Evolutionary conservation across 2,329 filamentous ascomycete genomes (phyloP).

Genomic region (Sarocladium strictum): DNA sequence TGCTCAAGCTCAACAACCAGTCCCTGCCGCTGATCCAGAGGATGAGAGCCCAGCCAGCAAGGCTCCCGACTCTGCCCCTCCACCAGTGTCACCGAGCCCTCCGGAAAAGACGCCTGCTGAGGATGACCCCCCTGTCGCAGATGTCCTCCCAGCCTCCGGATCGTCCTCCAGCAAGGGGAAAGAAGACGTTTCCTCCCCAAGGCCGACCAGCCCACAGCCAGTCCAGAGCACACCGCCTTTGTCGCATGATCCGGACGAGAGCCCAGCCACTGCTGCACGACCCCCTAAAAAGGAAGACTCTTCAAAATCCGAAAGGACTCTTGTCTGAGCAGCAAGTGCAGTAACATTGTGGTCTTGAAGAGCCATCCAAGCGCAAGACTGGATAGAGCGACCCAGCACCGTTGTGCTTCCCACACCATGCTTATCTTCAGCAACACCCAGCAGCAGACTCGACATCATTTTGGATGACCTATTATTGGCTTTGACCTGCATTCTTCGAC

Average conservation of each 20-base stretch:
- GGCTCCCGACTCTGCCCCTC: constrained; percentile 5
- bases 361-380: too few relatives aligned
- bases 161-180: constrained; percentile 1
- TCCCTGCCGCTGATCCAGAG: too few relatives aligned
- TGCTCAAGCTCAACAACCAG: not conserved
- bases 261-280: constrained; percentile 13
- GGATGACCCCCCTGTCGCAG: not conserved
- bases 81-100: not conserved
- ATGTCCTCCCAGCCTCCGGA: too few relatives aligned
- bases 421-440: too few relatives aligned
- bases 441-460: too few relatives aligned
- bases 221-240: not conserved
- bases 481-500: too few relatives aligned
- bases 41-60: constrained; percentile 13
- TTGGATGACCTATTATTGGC: too few relatives aligned
- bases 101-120: not conserved
- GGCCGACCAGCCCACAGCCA: not conserved
- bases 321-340: too few relatives aligned
- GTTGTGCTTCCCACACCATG: too few relatives aligned
- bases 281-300: constrained; percentile 12
- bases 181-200: not conserved
- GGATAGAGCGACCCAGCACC: too few relatives aligned
- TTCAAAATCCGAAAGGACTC: constrained; percentile 6
- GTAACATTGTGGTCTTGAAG: too few relatives aligned
- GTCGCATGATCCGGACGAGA: constrained; percentile 13